Evolutionary conservation across 768 basidiomycete genomes (phyloP).

Genomic region (Rickenella mellea): DNA sequence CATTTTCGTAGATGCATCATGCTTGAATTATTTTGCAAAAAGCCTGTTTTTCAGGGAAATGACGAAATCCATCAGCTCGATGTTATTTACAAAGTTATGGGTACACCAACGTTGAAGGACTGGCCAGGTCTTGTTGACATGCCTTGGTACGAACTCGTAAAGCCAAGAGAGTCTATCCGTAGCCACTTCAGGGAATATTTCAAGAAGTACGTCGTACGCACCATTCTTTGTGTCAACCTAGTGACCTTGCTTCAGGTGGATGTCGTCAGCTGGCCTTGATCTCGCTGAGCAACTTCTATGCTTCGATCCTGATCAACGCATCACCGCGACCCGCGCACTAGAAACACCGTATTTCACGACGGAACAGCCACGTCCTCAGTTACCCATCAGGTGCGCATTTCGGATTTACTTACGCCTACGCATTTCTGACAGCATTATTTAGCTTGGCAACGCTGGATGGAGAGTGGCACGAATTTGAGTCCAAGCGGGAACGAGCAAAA

Average conservation of each 20-base stretch:
- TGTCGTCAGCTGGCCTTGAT: conserved; percentile 79
- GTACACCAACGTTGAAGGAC: conserved; percentile 72
- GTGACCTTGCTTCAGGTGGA: conserved; percentile 44
- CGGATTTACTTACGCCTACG: neutral
- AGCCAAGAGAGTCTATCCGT: conserved; percentile 65
- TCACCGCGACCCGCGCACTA: conserved; percentile 74
- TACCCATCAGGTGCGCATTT: conserved; percentile 65
- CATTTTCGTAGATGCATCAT: conserved; percentile 75
- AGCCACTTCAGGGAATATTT: conserved; percentile 82
- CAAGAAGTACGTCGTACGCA: conserved; percentile 51
- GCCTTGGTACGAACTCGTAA: conserved; percentile 99
- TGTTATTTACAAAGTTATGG: conserved; percentile 83
- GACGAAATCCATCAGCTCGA: conserved; percentile 98
- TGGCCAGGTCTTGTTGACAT: conserved; percentile 80
- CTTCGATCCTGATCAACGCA: conserved; percentile 72
- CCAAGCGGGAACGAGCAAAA: conserved; percentile 83
- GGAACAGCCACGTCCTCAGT: conserved; percentile 66
- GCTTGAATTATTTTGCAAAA: conserved; percentile 92
- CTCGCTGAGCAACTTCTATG: conserved; percentile 74
- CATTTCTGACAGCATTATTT: conserved; percentile 4
- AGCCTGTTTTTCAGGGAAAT: conserved; percentile 94
- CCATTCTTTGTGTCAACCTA: neutral
- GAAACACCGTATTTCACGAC: conserved; percentile 73
- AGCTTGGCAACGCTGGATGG: conserved; percentile 79
- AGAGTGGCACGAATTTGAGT: conserved; percentile 97